phyloP scores from a whole-genome alignment of 768 basidiomycete genomes.

The Mycena metata region DNA sequence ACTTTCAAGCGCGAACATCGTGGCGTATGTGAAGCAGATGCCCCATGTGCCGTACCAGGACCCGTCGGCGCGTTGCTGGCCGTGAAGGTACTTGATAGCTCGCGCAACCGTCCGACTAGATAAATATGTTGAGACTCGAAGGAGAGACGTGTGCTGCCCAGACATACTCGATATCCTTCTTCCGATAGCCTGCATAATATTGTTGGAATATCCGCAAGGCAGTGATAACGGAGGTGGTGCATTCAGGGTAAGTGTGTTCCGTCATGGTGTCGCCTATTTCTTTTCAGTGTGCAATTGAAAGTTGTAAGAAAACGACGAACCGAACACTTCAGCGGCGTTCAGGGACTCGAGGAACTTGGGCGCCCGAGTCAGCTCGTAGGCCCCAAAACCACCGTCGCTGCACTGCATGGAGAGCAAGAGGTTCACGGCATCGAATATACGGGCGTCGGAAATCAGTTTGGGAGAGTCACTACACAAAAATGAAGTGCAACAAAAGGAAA shows the following conservation, averaged over 20 bases:
- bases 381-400: constrained; percentile 88
- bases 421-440: constrained; percentile 90
- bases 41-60: constrained; percentile 98
- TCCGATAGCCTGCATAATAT: constrained; percentile 83
- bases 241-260: constrained; percentile 95
- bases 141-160: too few species aligned
- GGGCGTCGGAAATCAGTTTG: constrained; percentile 78
- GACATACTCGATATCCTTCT: constrained; percentile 78
- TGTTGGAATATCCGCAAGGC: constrained; percentile 87
- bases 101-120: constrained; percentile 69
- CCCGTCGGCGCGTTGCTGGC: constrained; percentile 83
- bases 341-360: constrained; percentile 84
- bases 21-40: constrained; percentile 98
- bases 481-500: neutral
- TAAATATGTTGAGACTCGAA: constrained; percentile 9
- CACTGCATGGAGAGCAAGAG: constrained; percentile 90
- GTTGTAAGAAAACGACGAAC: constrained; percentile 52
- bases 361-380: constrained; percentile 91
- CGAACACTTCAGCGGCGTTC: constrained; percentile 97
- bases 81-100: constrained; percentile 87
- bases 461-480: constrained; percentile 63
- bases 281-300: neutral
- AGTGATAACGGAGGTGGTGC: constrained; percentile 95
- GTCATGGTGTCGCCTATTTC: constrained; percentile 91
- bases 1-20: constrained; percentile 94